phyloP scores from a whole-genome alignment of 768 basidiomycete species.

The Collybiopsis luxurians region DNA sequence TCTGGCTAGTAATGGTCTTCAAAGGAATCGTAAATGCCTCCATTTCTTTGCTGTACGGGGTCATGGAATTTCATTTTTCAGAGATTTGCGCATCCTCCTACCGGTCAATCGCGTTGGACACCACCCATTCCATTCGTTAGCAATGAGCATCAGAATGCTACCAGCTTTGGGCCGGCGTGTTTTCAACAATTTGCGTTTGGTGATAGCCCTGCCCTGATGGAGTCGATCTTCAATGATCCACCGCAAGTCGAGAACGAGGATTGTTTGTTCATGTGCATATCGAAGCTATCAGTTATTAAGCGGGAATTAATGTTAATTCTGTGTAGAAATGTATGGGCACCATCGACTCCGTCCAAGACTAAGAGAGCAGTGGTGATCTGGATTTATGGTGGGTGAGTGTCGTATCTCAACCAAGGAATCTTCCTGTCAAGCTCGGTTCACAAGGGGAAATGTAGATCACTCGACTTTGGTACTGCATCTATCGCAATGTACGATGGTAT shows the following conservation, averaged over 20 bases:
- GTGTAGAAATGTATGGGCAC: constrained; percentile 1
- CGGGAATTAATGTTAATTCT: background rate
- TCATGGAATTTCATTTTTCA: background rate
- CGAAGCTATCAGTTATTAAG: background rate
- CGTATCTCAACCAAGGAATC: background rate
- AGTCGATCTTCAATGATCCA: constrained; percentile 11
- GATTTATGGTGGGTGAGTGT: constrained; percentile 10
- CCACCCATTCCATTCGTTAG: constrained; percentile 11
- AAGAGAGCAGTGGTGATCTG: background rate
- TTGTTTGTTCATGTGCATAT: constrained; percentile 10
- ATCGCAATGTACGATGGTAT: constrained; percentile 2
- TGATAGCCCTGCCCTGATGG: background rate
- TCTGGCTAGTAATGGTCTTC: constrained; percentile 8
- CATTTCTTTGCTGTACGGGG: background rate
- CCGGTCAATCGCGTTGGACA: constrained; percentile 7
- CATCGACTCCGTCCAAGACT: background rate
- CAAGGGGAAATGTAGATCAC: constrained; percentile 2
- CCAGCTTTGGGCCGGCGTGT: constrained; percentile 9
- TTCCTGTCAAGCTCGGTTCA: too few species aligned
- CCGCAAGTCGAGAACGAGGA: constrained; percentile 12
- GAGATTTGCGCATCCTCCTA: constrained; percentile 11
- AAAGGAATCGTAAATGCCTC: constrained; percentile 10
- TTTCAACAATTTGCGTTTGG: constrained; percentile 9
- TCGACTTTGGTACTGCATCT: constrained; percentile 6
- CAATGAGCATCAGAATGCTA: constrained; percentile 5